Evolutionary conservation across 495 filamentous ascomycete genomes (phyloP).

Genomic region (Cladorrhinum samala): DNA sequence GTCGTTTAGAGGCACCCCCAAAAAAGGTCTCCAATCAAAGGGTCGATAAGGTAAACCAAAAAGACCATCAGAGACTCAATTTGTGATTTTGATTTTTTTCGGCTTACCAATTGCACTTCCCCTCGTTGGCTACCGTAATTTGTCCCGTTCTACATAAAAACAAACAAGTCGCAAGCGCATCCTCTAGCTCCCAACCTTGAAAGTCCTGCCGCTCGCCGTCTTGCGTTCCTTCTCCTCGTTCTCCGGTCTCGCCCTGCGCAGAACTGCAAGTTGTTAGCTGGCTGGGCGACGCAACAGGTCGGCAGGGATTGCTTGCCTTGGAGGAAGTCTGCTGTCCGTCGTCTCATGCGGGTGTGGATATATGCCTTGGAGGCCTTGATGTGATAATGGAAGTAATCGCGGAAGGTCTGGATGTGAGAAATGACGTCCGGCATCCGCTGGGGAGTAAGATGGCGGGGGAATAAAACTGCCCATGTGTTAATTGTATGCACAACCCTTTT

Average conservation of each 20-base stretch:
- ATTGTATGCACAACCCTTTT: neutral
- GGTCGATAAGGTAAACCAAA: neutral
- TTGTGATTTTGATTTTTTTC: no score
- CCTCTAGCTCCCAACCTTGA: constrained; percentile 49
- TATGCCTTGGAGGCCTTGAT: constrained; percentile 98
- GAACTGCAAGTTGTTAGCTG: constrained; percentile 46
- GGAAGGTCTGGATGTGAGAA: constrained; percentile 98
- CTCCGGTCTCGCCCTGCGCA: constrained; percentile 86
- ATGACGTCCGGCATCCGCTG: constrained; percentile 91
- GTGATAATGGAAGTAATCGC: constrained; percentile 99
- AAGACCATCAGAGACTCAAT: neutral
- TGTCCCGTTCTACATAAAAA: no score
- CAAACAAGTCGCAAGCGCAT: neutral
- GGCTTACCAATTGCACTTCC: neutral
- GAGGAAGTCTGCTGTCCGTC: constrained; percentile 94
- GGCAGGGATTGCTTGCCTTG: constrained; percentile 54
- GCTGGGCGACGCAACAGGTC: neutral
- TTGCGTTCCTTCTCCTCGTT: constrained; percentile 97
- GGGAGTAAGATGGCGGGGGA: constrained; percentile 85
- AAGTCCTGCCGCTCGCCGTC: constrained; percentile 93
- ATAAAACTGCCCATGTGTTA: constrained; percentile 63
- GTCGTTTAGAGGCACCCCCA: neutral
- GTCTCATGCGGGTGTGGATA: constrained; percentile 96
- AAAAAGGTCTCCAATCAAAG: neutral
- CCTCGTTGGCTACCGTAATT: no score